Evolutionary conservation across 2,329 filamentous ascomycete genomes (phyloP).

Genomic region (Myriosclerotinia curreyana): DNA sequence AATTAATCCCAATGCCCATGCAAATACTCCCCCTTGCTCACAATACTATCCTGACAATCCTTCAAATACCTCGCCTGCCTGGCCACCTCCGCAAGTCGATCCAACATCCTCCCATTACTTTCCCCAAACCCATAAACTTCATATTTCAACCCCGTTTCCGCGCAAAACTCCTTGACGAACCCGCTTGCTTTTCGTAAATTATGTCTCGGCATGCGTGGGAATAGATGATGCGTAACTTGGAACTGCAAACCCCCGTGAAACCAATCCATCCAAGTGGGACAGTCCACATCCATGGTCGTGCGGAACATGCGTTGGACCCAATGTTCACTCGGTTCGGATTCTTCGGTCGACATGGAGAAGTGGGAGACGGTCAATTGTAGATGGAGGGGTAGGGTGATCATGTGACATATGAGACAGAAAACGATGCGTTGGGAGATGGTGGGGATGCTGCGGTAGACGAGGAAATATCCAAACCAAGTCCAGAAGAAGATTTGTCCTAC

Average conservation of each 20-base stretch:
- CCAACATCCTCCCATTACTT: slow-evolving; percentile 77
- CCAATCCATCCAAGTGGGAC: slow-evolving; percentile 83
- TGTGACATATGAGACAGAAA: slow-evolving; percentile 77
- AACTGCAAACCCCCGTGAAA: slow-evolving; percentile 88
- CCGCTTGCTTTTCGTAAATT: slow-evolving; percentile 74
- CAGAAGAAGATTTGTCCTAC: slow-evolving; percentile 77
- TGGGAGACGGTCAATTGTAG: slow-evolving; percentile 89
- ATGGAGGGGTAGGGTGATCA: slow-evolving; percentile 77
- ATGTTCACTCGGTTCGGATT: slow-evolving; percentile 78
- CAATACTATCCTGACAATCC: slow-evolving; percentile 61
- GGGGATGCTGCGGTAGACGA: slow-evolving; percentile 72
- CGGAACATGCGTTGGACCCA: slow-evolving; percentile 89
- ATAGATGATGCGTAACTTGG: slow-evolving; percentile 84
- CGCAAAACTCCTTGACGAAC: slow-evolving; percentile 76
- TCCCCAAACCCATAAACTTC: slow-evolving; percentile 83
- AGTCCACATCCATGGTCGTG: slow-evolving; percentile 92
- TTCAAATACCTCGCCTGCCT: slow-evolving; percentile 74
- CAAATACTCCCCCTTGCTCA: slow-evolving; percentile 38
- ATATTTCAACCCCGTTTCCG: slow-evolving; percentile 79
- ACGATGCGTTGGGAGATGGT: slow-evolving; percentile 64
- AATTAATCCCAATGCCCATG: slow-evolving; percentile 20
- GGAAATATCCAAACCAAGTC: slow-evolving; percentile 78
- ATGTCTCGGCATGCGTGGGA: slow-evolving; percentile 78
- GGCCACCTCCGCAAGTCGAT: slow-evolving; percentile 72
- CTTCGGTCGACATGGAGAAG: slow-evolving; percentile 88